Evolutionary conservation across 371 early-diverging fungal species (phyloP).

Genomic region (Lichtheimia ornata): DNA sequence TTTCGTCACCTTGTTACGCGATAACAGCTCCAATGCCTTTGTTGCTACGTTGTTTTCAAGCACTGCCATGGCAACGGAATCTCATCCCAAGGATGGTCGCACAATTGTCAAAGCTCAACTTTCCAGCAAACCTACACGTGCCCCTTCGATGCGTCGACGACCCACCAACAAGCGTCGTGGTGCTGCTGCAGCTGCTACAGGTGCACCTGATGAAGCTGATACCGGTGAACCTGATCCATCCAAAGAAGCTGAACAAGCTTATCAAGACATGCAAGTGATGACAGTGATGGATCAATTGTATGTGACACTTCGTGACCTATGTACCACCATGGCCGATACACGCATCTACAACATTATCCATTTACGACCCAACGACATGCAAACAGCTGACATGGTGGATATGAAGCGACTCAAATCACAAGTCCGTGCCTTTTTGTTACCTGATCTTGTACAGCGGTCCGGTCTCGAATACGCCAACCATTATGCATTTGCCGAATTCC

Average conservation of each 20-base stretch:
- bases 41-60: conserved; percentile 81
- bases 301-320: conserved; percentile 67
- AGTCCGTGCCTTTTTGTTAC: conserved; percentile 62
- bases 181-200: not conserved
- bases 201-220: conserved; percentile 13
- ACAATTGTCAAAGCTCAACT: conserved; percentile 47
- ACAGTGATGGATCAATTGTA: conserved; percentile 72
- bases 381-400: conserved; percentile 58
- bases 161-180: conserved; percentile 28
- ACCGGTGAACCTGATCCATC: conserved; percentile 22
- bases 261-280: conserved; percentile 53
- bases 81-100: conserved; percentile 76
- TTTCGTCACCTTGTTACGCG: conserved; percentile 79
- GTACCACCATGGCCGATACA: conserved; percentile 74
- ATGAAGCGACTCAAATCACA: conserved; percentile 65
- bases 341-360: conserved; percentile 87
- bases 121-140: conserved; percentile 69
- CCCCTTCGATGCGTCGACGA: conserved; percentile 68
- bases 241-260: conserved; percentile 51
- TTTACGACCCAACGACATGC: conserved; percentile 76
- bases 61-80: conserved; percentile 77
- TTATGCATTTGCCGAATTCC: conserved; percentile 64
- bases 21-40: conserved; percentile 73
- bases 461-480: conserved; percentile 63
- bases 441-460: conserved; percentile 59